Base-by-base conservation (phyloP, 108 stramenopile species). In the Cyclotella choctawhatcheeana region DNA sequence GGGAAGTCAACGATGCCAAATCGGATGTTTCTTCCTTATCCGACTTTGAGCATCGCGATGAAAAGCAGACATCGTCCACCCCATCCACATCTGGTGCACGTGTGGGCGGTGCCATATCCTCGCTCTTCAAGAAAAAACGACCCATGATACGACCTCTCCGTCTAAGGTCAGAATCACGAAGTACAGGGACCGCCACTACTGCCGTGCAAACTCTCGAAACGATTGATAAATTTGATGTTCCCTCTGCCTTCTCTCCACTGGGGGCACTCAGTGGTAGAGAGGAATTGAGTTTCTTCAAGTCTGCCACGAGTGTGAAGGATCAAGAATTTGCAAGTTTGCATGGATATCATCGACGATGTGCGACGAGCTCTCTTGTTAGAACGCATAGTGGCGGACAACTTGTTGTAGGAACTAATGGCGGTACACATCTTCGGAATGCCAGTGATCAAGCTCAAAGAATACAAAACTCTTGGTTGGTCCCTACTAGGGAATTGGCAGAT, bases 21-120 rank as follows among this genome's bases (percentile, higher is more conserved):
- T 50, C 64, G 17, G 64, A 64, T 64, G 31, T 67, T 20, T 67
- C 65, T 17, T 67, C 65, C 20, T 20, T 67, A n/a, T 67, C 65
- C 4, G 65, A 67, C 30, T 50, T 33, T 67, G 65, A 51, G 12
- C 37, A 40, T 22, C 33, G 26, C 6, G 24, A 32, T 10, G 7
- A 55, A 7, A n/a, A n/a, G n/a, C n/a, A n/a, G n/a, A n/a, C n/a
- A n/a, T n/a, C n/a, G n/a, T n/a, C 29, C 21, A 30, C 16, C 54
- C 27, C 26, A 22, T 30, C 27, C 54, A 55, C 26, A 6, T n/a
- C 21, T 30, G 5, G 25, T 27, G 47, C 47, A 8, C 4, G 8
- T n/a, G n/a, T 17, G 47, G 47, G 47, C 8, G 18, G 18, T n/a
- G 18, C 47, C 12, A 10, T 48, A 8, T 48, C 47, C 4, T 48